Percentiles rank a stretch among this genome's conserved stretches.
Evolutionary conservation across 2,329 filamentous ascomycete genomes (phyloP).

Genomic region (Rhinocladiella mackenziei): DNA sequence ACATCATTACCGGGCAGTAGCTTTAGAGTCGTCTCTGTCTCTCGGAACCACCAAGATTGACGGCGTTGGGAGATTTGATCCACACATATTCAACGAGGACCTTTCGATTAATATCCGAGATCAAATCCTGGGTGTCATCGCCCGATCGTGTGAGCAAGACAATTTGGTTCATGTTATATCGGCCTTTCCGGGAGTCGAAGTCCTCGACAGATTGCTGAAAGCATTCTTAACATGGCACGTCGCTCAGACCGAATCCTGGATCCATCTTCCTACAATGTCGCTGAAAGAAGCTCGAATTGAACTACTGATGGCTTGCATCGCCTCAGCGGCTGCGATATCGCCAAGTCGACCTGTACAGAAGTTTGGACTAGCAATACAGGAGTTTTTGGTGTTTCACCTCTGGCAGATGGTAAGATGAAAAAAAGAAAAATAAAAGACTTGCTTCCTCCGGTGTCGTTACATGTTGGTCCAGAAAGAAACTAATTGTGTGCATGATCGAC

Average conservation of each 20-base stretch:
- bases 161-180: constrained; percentile 4
- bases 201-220: constrained; percentile 4
- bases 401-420: constrained; percentile 4
- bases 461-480: too few species aligned
- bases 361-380: constrained; percentile 4
- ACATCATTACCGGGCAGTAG: not conserved
- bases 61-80: constrained; percentile 1
- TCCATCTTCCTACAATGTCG: constrained; percentile 6
- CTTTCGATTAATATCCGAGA: constrained; percentile 1
- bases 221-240: not conserved
- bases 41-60: constrained; percentile 2
- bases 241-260: constrained; percentile 3
- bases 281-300: not conserved
- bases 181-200: constrained; percentile 1
- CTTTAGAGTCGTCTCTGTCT: not conserved
- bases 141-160: constrained; percentile 1
- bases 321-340: not conserved
- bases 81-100: not conserved
- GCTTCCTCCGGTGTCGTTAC: too few species aligned
- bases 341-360: constrained; percentile 3
- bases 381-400: constrained; percentile 3
- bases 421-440: too few species aligned
- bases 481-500: not conserved
- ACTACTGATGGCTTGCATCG: not conserved
- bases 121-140: constrained; percentile 1